phyloP scores from a whole-genome alignment of 2,329 filamentous ascomycete species.

The Penicillium sp. region DNA sequence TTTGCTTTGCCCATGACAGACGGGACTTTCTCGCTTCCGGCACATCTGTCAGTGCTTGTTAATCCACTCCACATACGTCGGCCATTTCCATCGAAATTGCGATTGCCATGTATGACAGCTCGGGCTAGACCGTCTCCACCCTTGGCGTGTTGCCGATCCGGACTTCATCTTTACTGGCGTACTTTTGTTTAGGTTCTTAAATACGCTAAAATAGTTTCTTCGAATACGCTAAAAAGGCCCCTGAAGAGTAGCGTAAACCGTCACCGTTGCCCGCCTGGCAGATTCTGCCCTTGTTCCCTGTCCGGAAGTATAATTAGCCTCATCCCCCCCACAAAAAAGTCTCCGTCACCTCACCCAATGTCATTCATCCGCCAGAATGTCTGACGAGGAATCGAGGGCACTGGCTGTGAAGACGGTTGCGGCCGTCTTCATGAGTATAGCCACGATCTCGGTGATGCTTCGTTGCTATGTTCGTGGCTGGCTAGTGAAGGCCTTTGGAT shows the following conservation, averaged over 20 bases:
- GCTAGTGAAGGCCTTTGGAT: slow-evolving; percentile 32
- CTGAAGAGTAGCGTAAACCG: not conserved
- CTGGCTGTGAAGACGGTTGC: slow-evolving; percentile 25
- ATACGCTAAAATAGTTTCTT: no score
- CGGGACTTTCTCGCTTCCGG: not conserved
- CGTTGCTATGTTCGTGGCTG: slow-evolving; percentile 32
- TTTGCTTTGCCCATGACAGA: not conserved
- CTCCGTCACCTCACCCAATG: not conserved
- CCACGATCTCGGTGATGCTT: slow-evolving; percentile 25
- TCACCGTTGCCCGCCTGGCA: not conserved
- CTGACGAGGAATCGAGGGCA: slow-evolving; percentile 21
- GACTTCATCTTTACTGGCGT: not conserved
- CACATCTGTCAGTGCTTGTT: not conserved
- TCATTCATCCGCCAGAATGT: slow-evolving; percentile 5
- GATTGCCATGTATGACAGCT: not conserved
- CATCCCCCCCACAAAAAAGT: not conserved
- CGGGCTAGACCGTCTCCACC: not conserved
- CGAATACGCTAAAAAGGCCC: not conserved
- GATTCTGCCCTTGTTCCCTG: not conserved
- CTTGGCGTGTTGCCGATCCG: not conserved
- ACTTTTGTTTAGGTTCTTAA: no score
- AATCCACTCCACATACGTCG: not conserved
- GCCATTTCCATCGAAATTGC: not conserved
- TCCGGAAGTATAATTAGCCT: not conserved
- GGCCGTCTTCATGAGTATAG: slow-evolving; percentile 28